These are phyloP conservation scores for Termitomyces sp. DNA, from an alignment of 768 basidiomycete genomes.

Conservation along the genomic window DNA sequence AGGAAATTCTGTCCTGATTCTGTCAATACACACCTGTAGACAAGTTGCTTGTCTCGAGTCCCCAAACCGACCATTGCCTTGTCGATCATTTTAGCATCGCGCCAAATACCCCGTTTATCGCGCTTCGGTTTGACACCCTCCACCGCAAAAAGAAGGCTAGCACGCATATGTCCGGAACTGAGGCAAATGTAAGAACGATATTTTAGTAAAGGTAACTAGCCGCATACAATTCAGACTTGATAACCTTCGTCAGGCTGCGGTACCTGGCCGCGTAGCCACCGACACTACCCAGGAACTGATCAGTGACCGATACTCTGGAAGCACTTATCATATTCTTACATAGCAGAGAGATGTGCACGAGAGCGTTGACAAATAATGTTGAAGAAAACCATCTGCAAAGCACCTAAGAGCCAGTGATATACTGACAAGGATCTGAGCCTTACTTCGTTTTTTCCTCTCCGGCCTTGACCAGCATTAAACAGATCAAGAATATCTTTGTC, in stretches of 20 bases:
- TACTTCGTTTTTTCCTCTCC: constrained; percentile 36
- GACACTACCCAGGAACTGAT: constrained; percentile 15
- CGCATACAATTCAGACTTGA: constrained; percentile 33
- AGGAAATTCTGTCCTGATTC: neutral
- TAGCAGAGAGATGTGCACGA: constrained; percentile 35
- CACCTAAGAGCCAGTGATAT: neutral
- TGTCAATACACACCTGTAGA: constrained; percentile 20
- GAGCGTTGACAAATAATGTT: constrained; percentile 43
- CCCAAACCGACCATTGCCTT: constrained; percentile 47
- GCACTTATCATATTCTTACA: constrained; percentile 19
- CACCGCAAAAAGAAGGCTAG: constrained; percentile 42
- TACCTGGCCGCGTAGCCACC: constrained; percentile 23
- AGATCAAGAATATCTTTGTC: constrained; percentile 37
- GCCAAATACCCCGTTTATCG: constrained; percentile 39
- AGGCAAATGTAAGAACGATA: constrained; percentile 1
- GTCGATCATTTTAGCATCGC: constrained; percentile 49
- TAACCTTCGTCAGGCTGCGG: constrained; percentile 30
- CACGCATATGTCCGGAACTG: constrained; percentile 35
- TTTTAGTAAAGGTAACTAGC: neutral
- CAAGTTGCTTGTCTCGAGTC: constrained; percentile 42
- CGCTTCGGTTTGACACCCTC: constrained; percentile 39
- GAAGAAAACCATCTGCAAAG: constrained; percentile 29
- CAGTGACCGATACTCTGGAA: neutral
- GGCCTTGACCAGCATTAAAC: constrained; percentile 31
- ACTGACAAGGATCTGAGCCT: neutral